Evolutionary conservation across 1,139 yeast species (phyloP), one percentile per base, ranked within the genome.

Genomic region (Pichia sp.): DNA sequence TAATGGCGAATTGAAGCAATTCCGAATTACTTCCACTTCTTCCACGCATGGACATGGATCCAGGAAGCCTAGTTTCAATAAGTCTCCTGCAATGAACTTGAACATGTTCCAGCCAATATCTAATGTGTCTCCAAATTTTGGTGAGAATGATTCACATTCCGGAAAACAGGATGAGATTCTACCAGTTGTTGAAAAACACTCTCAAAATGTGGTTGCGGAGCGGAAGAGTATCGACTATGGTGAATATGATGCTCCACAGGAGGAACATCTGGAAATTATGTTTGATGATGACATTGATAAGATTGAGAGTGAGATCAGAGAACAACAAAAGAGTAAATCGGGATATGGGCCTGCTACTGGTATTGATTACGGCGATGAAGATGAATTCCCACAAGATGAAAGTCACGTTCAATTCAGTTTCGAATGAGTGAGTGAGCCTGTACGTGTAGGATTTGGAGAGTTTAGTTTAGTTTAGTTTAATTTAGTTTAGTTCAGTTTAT

Each of bases 221-320:
- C 21, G 24, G 15, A 29, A 32, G 22, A 12, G 32, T 19, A 31
- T 41, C 23, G 47, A 44, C 29, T 49, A 49, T 39, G 46, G 47
- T 24, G 49, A 47, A 14, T 53, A 50, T 19, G 50, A 49, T 18
- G 50, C 49, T 11, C 48, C 48, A 8, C 36, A 28, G 1, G 44
- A 43, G 11, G 60, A 57, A 27, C 46, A 58, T 22, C 54, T 60
- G 15, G 49, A 53, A 17, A 53, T 61, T 47, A 31, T 50, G 42
- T 50, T 47, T 29, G 50, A 42, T 27, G 53, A 48, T 34, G 55
- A 49, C 11, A 34, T 47, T 23, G 48, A 39, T 11, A 27, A 29
- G 20, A 21, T 37, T 14, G 40, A 41, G 18, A 22, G 35, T 19
- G 30, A 35, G 12, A 36, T 41, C 4, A 33, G 22, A 12, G 31